Evolutionary conservation across 2,329 filamentous ascomycete genomes (phyloP).

Genomic region (Phoma herbarum): DNA sequence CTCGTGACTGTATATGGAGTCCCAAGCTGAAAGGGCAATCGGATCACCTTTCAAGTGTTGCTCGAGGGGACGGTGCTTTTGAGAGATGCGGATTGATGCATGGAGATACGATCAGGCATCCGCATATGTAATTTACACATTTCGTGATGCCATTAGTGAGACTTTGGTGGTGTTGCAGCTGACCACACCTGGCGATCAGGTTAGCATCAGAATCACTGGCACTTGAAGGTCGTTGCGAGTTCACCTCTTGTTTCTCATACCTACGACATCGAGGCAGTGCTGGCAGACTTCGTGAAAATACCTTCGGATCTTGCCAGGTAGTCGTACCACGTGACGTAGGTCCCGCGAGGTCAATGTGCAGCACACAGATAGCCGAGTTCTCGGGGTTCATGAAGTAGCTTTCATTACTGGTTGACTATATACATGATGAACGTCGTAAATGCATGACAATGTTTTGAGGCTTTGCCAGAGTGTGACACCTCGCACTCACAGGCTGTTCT

Average conservation of each 20-base stretch:
- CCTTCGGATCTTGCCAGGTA: neutral
- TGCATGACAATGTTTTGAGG: constrained; percentile 21
- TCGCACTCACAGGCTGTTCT: constrained; percentile 55
- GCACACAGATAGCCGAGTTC: neutral
- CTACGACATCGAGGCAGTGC: neutral
- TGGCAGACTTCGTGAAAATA: neutral
- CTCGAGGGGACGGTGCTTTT: neutral
- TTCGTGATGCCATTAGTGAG: neutral
- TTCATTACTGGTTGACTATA: constrained; percentile 29
- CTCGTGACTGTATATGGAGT: neutral
- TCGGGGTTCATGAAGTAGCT: constrained; percentile 1
- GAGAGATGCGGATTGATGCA: neutral
- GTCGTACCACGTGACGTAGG: neutral
- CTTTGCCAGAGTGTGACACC: constrained; percentile 1
- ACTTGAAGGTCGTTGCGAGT: neutral
- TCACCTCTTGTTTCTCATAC: neutral
- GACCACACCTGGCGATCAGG: neutral
- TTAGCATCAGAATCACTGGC: neutral
- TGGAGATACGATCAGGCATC: neutral
- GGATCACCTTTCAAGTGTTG: neutral
- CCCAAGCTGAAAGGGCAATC: neutral
- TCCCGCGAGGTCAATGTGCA: neutral
- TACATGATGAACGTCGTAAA: constrained; percentile 28
- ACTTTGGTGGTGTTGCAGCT: neutral
- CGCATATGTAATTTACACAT: neutral